Evolutionary conservation across 495 filamentous ascomycete genomes (phyloP), one percentile per base, ranked within the genome.

Genomic region (Venustampulla echinocandica): DNA sequence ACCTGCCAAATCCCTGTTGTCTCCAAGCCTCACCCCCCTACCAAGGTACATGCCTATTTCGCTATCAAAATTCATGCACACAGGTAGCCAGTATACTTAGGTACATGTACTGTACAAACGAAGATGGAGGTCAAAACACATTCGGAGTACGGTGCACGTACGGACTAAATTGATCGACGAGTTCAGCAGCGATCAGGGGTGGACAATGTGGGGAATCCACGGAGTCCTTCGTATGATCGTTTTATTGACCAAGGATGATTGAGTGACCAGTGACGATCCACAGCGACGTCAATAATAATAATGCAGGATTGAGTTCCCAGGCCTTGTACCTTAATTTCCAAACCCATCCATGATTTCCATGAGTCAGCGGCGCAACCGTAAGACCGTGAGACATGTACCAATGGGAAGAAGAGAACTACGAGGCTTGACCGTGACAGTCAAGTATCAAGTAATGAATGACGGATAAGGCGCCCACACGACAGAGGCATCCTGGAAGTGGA

Each of bases 381-480:
- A 32, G 10, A 24, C 19, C 33, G 27, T 14, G 13, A 32, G 10
- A 43, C 21, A 30, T 25, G n/a, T 10, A 10, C 40, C 23, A 32
- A 30, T 30, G 10, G 27, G 9, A 44, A 32, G 23, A 17, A 17
- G 24, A 32, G 22, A 44, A 23, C 22, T 20, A 23, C 21, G 15
- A 13, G 5, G 3, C 37, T 40, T 4, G 10, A 40, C 37, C 27
- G 17, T 40, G 37, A 40, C 37, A n/a, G 17, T 9, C 20, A 11
- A 44, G 11, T 14, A 30, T 24, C 21, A 14, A 18, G 17, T 10
- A 18, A 18, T 10, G 13, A 42, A 24, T 15, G 27, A 30, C 41
- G 37, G 37, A 28, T 30, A 44, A 44, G 41, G 24, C 27, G 24
- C 41, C 41, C 23, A 30, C 41, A 25, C 24, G n/a, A n/a, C n/a